phyloP scores from a whole-genome alignment of 305 asterid species.

The Fraxinus velutina region DNA sequence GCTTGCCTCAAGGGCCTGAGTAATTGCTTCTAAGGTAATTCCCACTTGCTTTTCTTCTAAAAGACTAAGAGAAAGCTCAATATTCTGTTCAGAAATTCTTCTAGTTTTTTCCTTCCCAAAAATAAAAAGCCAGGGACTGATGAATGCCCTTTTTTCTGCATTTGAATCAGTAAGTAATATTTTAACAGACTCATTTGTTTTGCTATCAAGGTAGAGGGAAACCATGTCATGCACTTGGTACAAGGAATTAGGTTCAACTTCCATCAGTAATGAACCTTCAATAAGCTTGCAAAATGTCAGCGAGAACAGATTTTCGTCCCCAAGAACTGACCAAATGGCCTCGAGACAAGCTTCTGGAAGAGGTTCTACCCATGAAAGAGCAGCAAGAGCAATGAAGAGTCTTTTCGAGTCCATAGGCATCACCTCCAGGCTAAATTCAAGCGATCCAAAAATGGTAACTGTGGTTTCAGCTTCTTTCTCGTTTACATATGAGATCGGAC shows the following conservation, averaged over 20 bases:
- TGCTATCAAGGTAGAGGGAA: neutral
- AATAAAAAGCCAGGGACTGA: neutral
- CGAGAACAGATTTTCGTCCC: neutral
- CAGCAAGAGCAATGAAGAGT: neutral
- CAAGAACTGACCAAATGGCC: neutral
- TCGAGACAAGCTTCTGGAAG: neutral
- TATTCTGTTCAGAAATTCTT: neutral
- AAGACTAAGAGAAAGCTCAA: neutral
- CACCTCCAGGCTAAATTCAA: neutral
- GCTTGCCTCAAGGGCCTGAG: neutral
- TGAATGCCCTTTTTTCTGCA: neutral
- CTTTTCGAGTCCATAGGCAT: neutral
- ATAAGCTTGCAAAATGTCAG: neutral
- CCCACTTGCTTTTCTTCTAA: neutral
- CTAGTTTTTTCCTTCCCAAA: neutral
- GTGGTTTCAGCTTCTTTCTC: neutral
- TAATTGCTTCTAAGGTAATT: neutral
- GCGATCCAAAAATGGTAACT: neutral
- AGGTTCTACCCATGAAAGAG: neutral
- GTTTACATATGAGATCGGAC: neutral
- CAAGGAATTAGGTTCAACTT: neutral
- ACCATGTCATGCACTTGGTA: neutral
- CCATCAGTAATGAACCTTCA: neutral
- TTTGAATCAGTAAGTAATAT: neutral
- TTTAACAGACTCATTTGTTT: neutral